These are phyloP conservation scores for Neocucurbitaria cava DNA, from an alignment of 2,329 filamentous ascomycete species.

Conservation along the genomic window DNA sequence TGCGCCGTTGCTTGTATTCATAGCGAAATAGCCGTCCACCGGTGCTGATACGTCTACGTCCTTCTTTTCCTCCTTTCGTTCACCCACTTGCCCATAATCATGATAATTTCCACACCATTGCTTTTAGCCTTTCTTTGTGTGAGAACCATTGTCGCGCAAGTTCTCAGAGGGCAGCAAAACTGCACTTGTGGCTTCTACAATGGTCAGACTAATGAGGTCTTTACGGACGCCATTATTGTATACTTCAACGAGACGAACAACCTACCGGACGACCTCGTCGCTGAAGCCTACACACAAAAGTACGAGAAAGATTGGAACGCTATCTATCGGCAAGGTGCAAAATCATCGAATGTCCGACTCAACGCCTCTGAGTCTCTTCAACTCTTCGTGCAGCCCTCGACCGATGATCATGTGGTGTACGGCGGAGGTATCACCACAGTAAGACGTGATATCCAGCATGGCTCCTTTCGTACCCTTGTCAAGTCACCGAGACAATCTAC, in stretches of 20 bases:
- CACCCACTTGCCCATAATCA: conserved; percentile 19
- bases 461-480: conserved; percentile 55
- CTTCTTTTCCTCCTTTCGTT: conserved; percentile 6
- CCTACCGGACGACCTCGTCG: conserved; percentile 47
- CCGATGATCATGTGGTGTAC: conserved; percentile 50
- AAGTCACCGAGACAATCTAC: conserved; percentile 47
- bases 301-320: conserved; percentile 58
- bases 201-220: conserved; percentile 45
- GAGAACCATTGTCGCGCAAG: conserved; percentile 24
- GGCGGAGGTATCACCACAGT: conserved; percentile 53
- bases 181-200: conserved; percentile 59
- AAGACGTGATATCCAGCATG: conserved; percentile 57
- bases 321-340: conserved; percentile 54
- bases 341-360: conserved; percentile 48
- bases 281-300: conserved; percentile 51
- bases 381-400: conserved; percentile 43
- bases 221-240: conserved; percentile 57
- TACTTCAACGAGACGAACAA: conserved; percentile 59
- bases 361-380: conserved; percentile 45
- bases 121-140: conserved; percentile 21
- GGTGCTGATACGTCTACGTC: conserved; percentile 1
- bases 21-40: conserved; percentile 1
- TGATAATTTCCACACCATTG: conserved; percentile 15
- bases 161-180: conserved; percentile 26
- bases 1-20: background rate